Evolutionary conservation across 805 yeast genomes (phyloP).

Genomic region (Tetrapisispora nanseiensis): DNA sequence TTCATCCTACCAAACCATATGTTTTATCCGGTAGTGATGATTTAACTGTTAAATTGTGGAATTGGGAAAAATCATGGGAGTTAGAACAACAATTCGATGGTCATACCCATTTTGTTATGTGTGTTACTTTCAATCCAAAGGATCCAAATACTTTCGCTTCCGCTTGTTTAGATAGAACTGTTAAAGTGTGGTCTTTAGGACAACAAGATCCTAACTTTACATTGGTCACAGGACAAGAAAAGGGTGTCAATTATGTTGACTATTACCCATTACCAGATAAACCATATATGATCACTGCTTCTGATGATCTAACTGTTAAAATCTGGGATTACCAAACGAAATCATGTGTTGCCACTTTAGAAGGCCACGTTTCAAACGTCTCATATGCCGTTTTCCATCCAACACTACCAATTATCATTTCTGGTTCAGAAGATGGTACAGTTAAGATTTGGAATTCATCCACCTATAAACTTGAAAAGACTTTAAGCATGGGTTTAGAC

Average conservation of each 20-base stretch:
- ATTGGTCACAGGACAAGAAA: slow-evolving; percentile 77
- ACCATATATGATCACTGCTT: slow-evolving; percentile 85
- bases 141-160: slow-evolving; percentile 97
- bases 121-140: slow-evolving; percentile 90
- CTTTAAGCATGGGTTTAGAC: slow-evolving; percentile 83
- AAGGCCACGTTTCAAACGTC: slow-evolving; percentile 89
- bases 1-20: slow-evolving; percentile 88
- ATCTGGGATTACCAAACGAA: slow-evolving; percentile 97
- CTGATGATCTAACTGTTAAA: slow-evolving; percentile 82
- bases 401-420: slow-evolving; percentile 85
- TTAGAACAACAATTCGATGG: slow-evolving; percentile 88
- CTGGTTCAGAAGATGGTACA: slow-evolving; percentile 96
- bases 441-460: slow-evolving; percentile 90
- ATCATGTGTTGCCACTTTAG: slow-evolving; percentile 85
- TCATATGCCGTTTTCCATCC: slow-evolving; percentile 97
- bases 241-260: slow-evolving; percentile 93
- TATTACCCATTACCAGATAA: slow-evolving; percentile 96
- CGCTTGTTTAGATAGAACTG: slow-evolving; percentile 92
- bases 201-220: slow-evolving; percentile 85
- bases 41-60: slow-evolving; percentile 86
- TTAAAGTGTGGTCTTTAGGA: slow-evolving; percentile 93
- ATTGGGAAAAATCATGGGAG: slow-evolving; percentile 93
- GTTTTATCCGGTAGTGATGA: slow-evolving; percentile 87
- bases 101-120: slow-evolving; percentile 92
- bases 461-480: slow-evolving; percentile 87